Percentiles rank a stretch among this genome's conserved stretches.
Evolutionary conservation across 306 rosid genomes (phyloP).

Genomic region (Amphicarpaea edgeworthii): DNA sequence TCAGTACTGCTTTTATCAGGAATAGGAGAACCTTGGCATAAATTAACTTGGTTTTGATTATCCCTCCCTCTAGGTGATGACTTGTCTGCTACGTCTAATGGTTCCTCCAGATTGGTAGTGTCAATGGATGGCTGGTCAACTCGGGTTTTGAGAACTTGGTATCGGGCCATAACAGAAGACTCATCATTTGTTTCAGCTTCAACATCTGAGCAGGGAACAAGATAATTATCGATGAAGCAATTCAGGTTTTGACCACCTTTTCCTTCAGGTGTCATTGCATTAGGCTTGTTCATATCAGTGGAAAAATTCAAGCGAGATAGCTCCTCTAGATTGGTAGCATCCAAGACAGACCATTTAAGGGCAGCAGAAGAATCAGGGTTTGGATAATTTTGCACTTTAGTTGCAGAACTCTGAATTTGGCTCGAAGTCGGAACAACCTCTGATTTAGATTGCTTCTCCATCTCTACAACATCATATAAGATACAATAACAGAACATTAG

Average conservation of each 20-base stretch:
- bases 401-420: slow-evolving; percentile 44
- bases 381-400: slow-evolving; percentile 49
- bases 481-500: slow-evolving; percentile 44
- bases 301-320: slow-evolving; percentile 48
- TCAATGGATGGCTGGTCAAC: slow-evolving; percentile 37
- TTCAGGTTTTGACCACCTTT: slow-evolving; percentile 38
- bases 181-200: slow-evolving; percentile 45
- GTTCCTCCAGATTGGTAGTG: slow-evolving; percentile 37
- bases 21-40: slow-evolving; percentile 42
- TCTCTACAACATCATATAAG: slow-evolving; percentile 48
- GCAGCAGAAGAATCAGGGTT: slow-evolving; percentile 40
- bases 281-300: slow-evolving; percentile 46
- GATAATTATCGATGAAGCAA: slow-evolving; percentile 40
- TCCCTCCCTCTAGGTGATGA: slow-evolving; percentile 35
- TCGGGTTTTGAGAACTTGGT: slow-evolving; percentile 57
- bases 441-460: slow-evolving; percentile 49
- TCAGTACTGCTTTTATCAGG: slow-evolving; percentile 38
- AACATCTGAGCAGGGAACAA: slow-evolving; percentile 41
- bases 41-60: slow-evolving; percentile 31
- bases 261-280: slow-evolving; percentile 41
- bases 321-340: slow-evolving; percentile 41
- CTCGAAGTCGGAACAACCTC: slow-evolving; percentile 50
- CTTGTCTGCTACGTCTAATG: slow-evolving; percentile 48
- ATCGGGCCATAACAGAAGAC: slow-evolving; percentile 66
- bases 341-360: slow-evolving; percentile 39